Base-by-base conservation (phyloP, 1,284 basidiomycete species). In the Cutaneotrichosporon cavernicola region DNA sequence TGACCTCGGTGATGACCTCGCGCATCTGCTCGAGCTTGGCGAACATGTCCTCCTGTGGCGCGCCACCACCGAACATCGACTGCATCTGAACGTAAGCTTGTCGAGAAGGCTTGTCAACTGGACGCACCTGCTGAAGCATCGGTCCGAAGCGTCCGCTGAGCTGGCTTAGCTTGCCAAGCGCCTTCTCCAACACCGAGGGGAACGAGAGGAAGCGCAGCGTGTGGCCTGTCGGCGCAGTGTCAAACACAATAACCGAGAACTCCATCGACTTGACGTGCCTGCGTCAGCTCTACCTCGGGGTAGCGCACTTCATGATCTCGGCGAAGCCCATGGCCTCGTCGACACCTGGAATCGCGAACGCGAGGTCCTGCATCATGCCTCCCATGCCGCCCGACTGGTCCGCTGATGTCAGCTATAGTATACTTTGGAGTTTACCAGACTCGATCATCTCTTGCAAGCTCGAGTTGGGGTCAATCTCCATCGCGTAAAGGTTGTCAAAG, bases 251-350 rank as follows among this genome's bases (percentile, higher is more conserved):
- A 63, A 97, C 92, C 26, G 92, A 95, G 83, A 97, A 99, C 82
- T 98, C 89, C 96, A 99, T 98, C n/a, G 92, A 97, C 82, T 99
- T 98, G 81, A 99, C 97, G 80, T 98, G 95, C 77, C 51, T 53
- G 51, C 51, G 96, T 70, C 1, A 30, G 22, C 52, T 59, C 31
- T 30, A 26, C 30, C 30, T 14, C 26, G 50, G 50, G 10, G 26
- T 8, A 31, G 30, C 51, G 13, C 31, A 53, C 51, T 99, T 99
- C 97, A 99, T 99, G 81, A 99, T 97, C 81, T 99, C 96, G 0
- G 96, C 97, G 73, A 99, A 99, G 65, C 94, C 96, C 96, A 99
- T 99, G 4, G 96, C 96, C 81, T 99, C 96, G 76, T 99, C 96
- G 1, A 99, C 96, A 82, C 96, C 96, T 0, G 96, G 96, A 66